Evolutionary conservation across 768 basidiomycete species (phyloP).

Genomic region (Tricholoma terreum): DNA sequence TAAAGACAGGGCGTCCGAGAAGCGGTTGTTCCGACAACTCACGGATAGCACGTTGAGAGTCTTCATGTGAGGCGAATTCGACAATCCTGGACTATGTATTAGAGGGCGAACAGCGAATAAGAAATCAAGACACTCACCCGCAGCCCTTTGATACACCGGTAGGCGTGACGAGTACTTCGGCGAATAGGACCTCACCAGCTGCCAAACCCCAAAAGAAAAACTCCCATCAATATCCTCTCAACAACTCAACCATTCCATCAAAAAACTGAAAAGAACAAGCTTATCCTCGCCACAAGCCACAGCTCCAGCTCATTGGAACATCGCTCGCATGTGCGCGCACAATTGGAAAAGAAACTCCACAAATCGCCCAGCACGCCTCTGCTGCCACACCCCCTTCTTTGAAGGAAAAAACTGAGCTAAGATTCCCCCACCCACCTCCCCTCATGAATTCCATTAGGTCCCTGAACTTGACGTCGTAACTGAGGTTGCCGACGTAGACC

Average conservation of each 20-base stretch:
- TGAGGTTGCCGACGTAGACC: slow-evolving; percentile 98
- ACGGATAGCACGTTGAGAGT: slow-evolving; percentile 83
- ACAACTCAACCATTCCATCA: slow-evolving; percentile 57
- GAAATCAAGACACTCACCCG: slow-evolving; percentile 65
- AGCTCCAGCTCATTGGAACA: slow-evolving; percentile 37
- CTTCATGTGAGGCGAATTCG: slow-evolving; percentile 88
- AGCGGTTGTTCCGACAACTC: slow-evolving; percentile 88
- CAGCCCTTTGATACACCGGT: slow-evolving; percentile 98
- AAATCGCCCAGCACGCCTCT: slow-evolving; percentile 18
- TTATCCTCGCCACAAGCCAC: slow-evolving; percentile 36
- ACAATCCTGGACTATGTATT: slow-evolving; percentile 65
- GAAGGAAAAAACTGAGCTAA: slow-evolving; percentile 50
- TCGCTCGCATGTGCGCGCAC: slow-evolving; percentile 11
- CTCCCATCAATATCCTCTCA: slow-evolving; percentile 92
- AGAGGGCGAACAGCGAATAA: slow-evolving; percentile 12
- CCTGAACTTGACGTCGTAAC: slow-evolving; percentile 97
- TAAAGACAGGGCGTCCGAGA: slow-evolving; percentile 93
- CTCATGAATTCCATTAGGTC: slow-evolving; percentile 99
- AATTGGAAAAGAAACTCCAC: slow-evolving; percentile 21
- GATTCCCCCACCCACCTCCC: slow-evolving; percentile 97
- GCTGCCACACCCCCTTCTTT: slow-evolving; percentile 28
- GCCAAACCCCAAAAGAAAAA: slow-evolving; percentile 85
- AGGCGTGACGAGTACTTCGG: slow-evolving; percentile 97
- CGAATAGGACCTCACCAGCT: slow-evolving; percentile 99
- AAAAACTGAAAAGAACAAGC: slow-evolving; percentile 36